These are phyloP conservation scores for Coemansia sp. DNA, from an alignment of 192 early-diverging fungal genomes.

Conservation along the genomic window DNA sequence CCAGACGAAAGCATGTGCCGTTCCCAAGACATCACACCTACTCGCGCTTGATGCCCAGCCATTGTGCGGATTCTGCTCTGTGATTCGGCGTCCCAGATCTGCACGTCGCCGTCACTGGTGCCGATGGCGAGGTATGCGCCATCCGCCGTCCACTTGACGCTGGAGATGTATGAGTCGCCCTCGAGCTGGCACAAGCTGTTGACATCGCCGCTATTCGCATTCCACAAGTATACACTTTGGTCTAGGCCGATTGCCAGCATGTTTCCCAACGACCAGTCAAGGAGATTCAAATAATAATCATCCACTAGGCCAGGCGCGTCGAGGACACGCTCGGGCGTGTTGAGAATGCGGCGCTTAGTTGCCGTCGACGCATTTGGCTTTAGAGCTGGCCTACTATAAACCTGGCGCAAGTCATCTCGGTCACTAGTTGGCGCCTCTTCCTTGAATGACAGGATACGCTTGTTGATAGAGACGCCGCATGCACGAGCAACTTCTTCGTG, in stretches of 20 bases:
- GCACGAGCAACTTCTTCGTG: conserved; percentile 81
- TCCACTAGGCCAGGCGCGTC: conserved; percentile 89
- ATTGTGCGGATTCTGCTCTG: conserved; percentile 78
- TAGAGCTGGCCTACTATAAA: conserved; percentile 52
- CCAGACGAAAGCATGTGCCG: conserved; percentile 80
- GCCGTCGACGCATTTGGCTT: conserved; percentile 28
- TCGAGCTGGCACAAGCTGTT: conserved; percentile 42
- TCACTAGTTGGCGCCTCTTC: conserved; percentile 70
- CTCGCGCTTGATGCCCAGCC: conserved; percentile 74
- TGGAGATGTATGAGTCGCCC: conserved; percentile 62
- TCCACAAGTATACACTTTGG: conserved; percentile 89
- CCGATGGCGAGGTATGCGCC: conserved; percentile 72
- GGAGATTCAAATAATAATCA: conserved; percentile 94
- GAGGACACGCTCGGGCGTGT: conserved; percentile 76
- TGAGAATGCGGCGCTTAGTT: conserved; percentile 70
- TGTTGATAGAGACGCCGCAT: conserved; percentile 74
- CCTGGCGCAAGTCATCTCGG: conserved; percentile 54
- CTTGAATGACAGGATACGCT: conserved; percentile 81
- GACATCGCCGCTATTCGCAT: conserved; percentile 71
- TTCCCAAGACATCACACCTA: conserved; percentile 88
- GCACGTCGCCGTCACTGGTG: conserved; percentile 72
- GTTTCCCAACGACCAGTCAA: conserved; percentile 88
- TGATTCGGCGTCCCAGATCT: conserved; percentile 89
- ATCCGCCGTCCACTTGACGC: conserved; percentile 74
- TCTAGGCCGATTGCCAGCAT: conserved; percentile 86